Conservation (phyloP, 331 rosid genomes). For the Quercus tomentella region DNA sequence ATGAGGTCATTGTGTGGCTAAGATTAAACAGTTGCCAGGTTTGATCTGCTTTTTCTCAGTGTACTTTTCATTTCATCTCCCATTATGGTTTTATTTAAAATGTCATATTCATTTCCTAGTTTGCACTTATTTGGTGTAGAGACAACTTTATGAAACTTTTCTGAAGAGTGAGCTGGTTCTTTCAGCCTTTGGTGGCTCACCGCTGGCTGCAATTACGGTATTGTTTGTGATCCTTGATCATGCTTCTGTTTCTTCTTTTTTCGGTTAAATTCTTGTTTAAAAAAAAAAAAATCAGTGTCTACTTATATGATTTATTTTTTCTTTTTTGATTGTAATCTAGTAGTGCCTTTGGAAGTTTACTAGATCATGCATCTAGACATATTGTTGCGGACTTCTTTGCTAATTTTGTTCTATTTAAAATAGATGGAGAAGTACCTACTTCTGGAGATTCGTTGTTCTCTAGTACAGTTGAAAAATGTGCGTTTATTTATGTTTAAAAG, state of each 20-base stretch:
- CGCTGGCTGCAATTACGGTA: conserved; percentile 94
- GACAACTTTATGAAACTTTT: conserved; percentile 83
- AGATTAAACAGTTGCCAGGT: conserved; percentile 80
- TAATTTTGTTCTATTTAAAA: background rate
- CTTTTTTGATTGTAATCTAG: background rate
- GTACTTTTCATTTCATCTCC: conserved; percentile 12
- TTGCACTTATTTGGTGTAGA: conserved; percentile 39
- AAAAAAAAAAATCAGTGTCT: no score
- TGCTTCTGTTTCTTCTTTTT: background rate
- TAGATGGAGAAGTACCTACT: background rate
- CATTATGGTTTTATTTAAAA: background rate
- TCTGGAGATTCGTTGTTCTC: background rate
- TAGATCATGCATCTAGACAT: background rate
- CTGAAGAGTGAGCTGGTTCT: conserved; percentile 84
- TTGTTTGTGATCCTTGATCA: conserved; percentile 10
- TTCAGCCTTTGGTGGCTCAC: conserved; percentile 96
- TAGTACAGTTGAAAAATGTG: background rate
- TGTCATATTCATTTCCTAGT: background rate
- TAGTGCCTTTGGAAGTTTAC: background rate
- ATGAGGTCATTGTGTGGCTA: conserved; percentile 91
- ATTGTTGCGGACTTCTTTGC: background rate
- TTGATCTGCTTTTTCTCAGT: conserved; percentile 13
- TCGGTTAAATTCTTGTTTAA: no score
- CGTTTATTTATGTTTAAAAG: background rate
- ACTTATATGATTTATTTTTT: background rate